Conservation (phyloP, 805 yeast genomes). For the Suhomyces xylopsoci region DNA sequence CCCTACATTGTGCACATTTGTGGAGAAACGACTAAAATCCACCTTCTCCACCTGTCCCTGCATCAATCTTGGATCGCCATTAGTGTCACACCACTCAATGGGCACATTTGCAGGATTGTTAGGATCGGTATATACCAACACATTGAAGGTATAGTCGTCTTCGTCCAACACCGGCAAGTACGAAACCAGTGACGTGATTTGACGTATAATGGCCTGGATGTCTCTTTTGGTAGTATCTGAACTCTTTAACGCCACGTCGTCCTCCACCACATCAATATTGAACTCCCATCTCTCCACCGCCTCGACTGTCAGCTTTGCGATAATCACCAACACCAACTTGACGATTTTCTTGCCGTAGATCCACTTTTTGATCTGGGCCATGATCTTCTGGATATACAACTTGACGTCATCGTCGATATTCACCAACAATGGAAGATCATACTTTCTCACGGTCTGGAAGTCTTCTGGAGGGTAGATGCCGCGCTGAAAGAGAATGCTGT, state of each 20-base stretch:
- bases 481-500: slow-evolving; percentile 80
- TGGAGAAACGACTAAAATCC: slow-evolving; percentile 62
- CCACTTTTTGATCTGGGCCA: slow-evolving; percentile 68
- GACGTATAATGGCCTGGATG: slow-evolving; percentile 83
- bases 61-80: slow-evolving; percentile 52
- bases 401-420: slow-evolving; percentile 75
- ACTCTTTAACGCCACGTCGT: slow-evolving; percentile 22
- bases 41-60: slow-evolving; percentile 60
- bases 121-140: slow-evolving; percentile 77
- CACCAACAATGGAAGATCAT: slow-evolving; percentile 71
- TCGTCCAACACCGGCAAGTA: slow-evolving; percentile 71
- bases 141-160: slow-evolving; percentile 72
- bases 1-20: slow-evolving; percentile 67
- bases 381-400: slow-evolving; percentile 60
- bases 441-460: slow-evolving; percentile 72
- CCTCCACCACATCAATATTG: slow-evolving; percentile 45
- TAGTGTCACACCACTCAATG: slow-evolving; percentile 77
- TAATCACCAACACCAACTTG: slow-evolving; percentile 67
- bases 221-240: slow-evolving; percentile 60
- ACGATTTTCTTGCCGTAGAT: slow-evolving; percentile 64
- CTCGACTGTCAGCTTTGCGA: slow-evolving; percentile 63
- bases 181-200: slow-evolving; percentile 83
- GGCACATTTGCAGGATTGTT: slow-evolving; percentile 54
- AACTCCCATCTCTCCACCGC: slow-evolving; percentile 87
- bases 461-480: slow-evolving; percentile 89